Conservation (phyloP, 2,329 filamentous ascomycete species). For the Xylaria sp. region DNA sequence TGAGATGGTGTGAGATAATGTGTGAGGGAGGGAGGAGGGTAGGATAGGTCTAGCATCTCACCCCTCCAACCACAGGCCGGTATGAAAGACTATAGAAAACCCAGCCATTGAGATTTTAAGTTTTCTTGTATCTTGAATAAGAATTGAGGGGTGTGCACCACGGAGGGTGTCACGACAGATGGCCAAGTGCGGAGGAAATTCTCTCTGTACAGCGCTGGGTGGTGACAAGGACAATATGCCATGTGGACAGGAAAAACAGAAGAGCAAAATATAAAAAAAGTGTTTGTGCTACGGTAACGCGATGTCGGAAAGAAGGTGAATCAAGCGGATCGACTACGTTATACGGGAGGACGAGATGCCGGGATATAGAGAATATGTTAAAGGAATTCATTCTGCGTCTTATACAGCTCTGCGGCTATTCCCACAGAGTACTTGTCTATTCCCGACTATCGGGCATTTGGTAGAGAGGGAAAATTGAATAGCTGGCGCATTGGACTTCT, state of each 20-base stretch:
- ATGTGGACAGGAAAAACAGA: conserved; percentile 18
- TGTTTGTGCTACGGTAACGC: conserved; percentile 2
- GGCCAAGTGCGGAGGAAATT: conserved; percentile 27
- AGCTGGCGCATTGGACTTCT: not conserved
- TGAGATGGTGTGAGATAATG: not conserved
- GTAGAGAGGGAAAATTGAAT: not conserved
- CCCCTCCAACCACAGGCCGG: not conserved
- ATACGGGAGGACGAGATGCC: not conserved
- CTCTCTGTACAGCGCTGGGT: conserved; percentile 4
- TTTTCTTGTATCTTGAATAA: not conserved
- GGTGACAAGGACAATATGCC: conserved; percentile 11
- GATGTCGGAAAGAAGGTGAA: conserved; percentile 5
- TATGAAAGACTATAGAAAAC: not conserved
- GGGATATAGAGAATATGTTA: not conserved
- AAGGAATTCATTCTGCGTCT: not conserved
- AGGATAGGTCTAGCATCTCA: not conserved
- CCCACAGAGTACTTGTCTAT: not conserved
- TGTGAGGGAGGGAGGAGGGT: not conserved
- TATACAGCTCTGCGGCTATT: not conserved
- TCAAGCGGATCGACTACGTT: not conserved
- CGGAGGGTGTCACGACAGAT: conserved; percentile 19
- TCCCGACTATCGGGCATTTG: not conserved
- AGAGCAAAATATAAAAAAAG: not conserved
- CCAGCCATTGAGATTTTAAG: not conserved
- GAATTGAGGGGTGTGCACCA: not conserved